Evolutionary conservation across 768 basidiomycete genomes (phyloP).

Genomic region (Dentipellis sp.): DNA sequence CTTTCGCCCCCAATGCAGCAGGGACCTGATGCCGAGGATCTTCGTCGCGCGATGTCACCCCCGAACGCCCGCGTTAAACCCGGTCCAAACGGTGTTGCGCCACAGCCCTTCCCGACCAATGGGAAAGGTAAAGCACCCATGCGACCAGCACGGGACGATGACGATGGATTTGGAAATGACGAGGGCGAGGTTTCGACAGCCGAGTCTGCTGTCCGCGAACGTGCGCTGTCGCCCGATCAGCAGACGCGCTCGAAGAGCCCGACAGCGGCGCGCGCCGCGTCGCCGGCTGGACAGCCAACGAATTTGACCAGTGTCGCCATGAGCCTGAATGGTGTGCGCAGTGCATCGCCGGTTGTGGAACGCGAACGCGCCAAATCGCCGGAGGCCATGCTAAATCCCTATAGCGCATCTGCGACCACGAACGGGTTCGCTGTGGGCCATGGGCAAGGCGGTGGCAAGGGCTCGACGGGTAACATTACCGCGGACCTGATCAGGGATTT

Average conservation of each 20-base stretch:
- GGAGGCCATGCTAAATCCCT: conserved; percentile 36
- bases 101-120: conserved; percentile 24
- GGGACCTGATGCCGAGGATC: conserved; percentile 40
- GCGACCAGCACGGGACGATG: conserved; percentile 38
- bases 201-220: conserved; percentile 33
- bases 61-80: conserved; percentile 32
- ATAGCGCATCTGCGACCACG: conserved; percentile 26
- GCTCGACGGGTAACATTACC: conserved; percentile 61
- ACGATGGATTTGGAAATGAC: conserved; percentile 44
- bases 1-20: conserved; percentile 52
- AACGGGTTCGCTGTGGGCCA: conserved; percentile 23
- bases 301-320: conserved; percentile 50
- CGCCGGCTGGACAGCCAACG: conserved; percentile 24
- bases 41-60: conserved; percentile 62
- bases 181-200: conserved; percentile 37
- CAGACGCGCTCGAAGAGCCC: conserved; percentile 52
- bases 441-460: conserved; percentile 39
- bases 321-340: conserved; percentile 44
- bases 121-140: conserved; percentile 42
- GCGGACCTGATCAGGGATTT: conserved; percentile 74
- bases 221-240: conserved; percentile 51
- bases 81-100: conserved; percentile 32
- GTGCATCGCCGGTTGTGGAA: conserved; percentile 50
- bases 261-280: conserved; percentile 34
- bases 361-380: conserved; percentile 40